A percentile compares a stretch with the other conserved stretches of the same genome.
phyloP scores from a whole-genome alignment of 305 asterid species.

The Fraxinus sp. region DNA sequence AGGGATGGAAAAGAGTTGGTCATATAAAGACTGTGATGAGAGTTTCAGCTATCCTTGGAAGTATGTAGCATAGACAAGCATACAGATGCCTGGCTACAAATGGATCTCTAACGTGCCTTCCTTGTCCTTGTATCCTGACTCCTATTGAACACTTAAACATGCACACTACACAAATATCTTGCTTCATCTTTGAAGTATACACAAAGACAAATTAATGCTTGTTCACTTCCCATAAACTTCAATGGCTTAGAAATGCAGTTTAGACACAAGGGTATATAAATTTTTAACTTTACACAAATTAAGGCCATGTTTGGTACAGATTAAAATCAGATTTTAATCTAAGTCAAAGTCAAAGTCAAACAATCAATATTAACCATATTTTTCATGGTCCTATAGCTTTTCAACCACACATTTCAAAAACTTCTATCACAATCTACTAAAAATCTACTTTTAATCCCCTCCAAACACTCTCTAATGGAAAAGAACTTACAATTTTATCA shows the following conservation, averaged over 20 bases:
- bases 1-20: background rate
- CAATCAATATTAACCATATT: too few relatives aligned
- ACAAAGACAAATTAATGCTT: background rate
- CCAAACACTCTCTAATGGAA: background rate
- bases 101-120: slow-evolving; percentile 10
- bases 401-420: too few relatives aligned
- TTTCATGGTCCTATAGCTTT: too few relatives aligned
- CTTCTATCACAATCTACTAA: too few relatives aligned
- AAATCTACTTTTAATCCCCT: too few relatives aligned
- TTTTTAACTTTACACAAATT: background rate
- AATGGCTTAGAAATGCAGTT: slow-evolving; percentile 1
- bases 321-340: too few relatives aligned
- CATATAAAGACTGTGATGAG: slow-evolving; percentile 12
- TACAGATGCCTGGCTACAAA: slow-evolving; percentile 14
- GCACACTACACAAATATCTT: background rate
- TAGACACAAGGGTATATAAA: background rate
- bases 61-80: slow-evolving; percentile 4
- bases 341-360: too few relatives aligned
- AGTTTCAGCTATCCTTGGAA: background rate
- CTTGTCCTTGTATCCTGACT: background rate
- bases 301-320: background rate
- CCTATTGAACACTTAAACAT: background rate
- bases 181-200: slow-evolving; percentile 8
- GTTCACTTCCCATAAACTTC: slow-evolving; percentile 11
- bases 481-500: slow-evolving; percentile 68